Evolutionary conservation across 495 filamentous ascomycete genomes (phyloP).

Genomic region (Penicillium verhagenii): DNA sequence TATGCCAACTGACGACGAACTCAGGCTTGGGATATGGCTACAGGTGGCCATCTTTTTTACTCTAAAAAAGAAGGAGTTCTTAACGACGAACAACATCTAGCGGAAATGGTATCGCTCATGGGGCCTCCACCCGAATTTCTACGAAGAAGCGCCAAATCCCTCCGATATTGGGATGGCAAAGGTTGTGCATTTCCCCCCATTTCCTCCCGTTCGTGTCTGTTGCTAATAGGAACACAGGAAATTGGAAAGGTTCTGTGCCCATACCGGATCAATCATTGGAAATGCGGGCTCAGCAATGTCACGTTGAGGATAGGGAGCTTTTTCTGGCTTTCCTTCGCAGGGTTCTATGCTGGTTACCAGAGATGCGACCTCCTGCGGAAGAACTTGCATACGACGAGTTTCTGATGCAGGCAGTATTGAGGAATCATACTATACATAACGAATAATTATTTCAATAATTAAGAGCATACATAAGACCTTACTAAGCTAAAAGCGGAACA

Average conservation of each 20-base stretch:
- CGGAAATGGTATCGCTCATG: constrained; percentile 7
- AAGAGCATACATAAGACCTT: no score
- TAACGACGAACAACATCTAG: constrained; percentile 7
- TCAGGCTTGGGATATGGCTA: neutral
- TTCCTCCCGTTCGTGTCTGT: no score
- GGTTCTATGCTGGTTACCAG: constrained; percentile 36
- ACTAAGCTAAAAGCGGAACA: no score
- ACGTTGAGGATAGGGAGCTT: constrained; percentile 22
- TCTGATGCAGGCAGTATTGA: constrained; percentile 17
- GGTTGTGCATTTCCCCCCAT: no score
- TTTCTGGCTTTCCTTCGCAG: constrained; percentile 31
- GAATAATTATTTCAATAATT: no score
- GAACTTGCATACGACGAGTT: constrained; percentile 30
- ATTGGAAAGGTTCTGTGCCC: constrained; percentile 24
- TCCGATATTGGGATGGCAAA: no score
- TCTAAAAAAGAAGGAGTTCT: neutral
- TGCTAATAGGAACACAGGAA: constrained; percentile 14
- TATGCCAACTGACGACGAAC: neutral
- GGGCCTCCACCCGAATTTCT: neutral
- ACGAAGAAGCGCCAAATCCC: neutral
- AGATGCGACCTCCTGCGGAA: constrained; percentile 31
- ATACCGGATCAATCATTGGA: constrained; percentile 24
- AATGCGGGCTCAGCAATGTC: constrained; percentile 12
- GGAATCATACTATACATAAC: no score
- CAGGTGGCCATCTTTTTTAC: neutral